Percentiles rank a stretch among this genome's conserved stretches.
These are phyloP conservation scores for Kwoniella sp. DNA, from an alignment of 768 basidiomycete genomes.

Conservation along the genomic window DNA sequence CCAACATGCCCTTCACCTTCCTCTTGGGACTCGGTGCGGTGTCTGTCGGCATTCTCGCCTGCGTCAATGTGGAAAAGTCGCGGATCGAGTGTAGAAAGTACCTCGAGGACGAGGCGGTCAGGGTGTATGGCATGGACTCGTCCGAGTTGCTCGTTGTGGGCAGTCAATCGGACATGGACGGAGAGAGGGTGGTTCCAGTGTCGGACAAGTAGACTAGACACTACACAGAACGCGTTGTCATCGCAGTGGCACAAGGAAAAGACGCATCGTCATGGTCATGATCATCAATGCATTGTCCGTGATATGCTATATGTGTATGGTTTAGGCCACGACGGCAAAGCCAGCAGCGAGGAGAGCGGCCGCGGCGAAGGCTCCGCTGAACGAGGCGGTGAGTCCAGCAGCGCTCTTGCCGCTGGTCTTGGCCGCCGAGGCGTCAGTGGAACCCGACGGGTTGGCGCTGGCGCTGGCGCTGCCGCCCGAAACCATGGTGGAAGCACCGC, in stretches of 20 bases:
- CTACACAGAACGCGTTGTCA: no score
- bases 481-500: no score
- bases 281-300: conserved; percentile 1
- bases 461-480: no score
- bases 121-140: conserved; percentile 23
- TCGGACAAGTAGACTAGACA: no score
- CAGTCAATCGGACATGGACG: conserved; percentile 9
- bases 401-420: neutral
- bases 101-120: conserved; percentile 39
- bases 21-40: conserved; percentile 35
- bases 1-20: conserved; percentile 48
- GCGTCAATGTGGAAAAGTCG: conserved; percentile 40
- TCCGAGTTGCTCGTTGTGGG: conserved; percentile 9
- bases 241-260: no score
- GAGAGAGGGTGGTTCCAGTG: neutral
- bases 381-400: neutral
- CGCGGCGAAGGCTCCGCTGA: neutral
- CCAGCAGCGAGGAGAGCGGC: neutral
- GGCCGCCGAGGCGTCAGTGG: no score
- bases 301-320: neutral
- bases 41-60: conserved; percentile 29
- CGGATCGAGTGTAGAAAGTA: conserved; percentile 36
- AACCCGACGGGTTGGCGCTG: no score
- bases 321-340: neutral
- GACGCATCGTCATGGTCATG: neutral